Conservation (phyloP, 345 rosid species). For the Lepidium sativum region DNA sequence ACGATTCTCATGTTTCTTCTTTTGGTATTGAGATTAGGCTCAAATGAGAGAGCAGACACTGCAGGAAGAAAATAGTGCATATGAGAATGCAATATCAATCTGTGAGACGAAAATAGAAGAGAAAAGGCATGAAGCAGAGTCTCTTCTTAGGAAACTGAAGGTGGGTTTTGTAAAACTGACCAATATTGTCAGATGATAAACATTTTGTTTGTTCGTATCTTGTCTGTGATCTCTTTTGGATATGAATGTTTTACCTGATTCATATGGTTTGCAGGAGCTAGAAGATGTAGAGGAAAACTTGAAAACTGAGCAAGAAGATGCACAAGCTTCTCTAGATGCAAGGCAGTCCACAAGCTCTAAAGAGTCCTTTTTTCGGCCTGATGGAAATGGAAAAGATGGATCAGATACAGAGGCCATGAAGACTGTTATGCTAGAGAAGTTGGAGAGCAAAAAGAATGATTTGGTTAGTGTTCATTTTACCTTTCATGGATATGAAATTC, state of each 20-base stretch:
- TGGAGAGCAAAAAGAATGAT: constrained; percentile 69
- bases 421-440: constrained; percentile 41
- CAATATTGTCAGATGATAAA: no score
- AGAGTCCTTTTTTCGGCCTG: constrained; percentile 26
- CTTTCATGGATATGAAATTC: background rate
- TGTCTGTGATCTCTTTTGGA: background rate
- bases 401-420: constrained; percentile 36
- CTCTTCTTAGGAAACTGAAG: no score
- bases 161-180: no score
- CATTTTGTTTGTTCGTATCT: no score
- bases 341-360: constrained; percentile 25
- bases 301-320: constrained; percentile 45
- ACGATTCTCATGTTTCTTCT: background rate
- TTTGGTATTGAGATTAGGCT: constrained; percentile 32
- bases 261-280: constrained; percentile 50
- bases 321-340: constrained; percentile 27
- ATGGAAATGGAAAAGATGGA: constrained; percentile 30
- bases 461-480: constrained; percentile 38
- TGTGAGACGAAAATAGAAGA: constrained; percentile 67
- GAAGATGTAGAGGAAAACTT: constrained; percentile 45
- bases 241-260: background rate
- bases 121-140: constrained; percentile 52
- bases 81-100: constrained; percentile 68
- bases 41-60: constrained; percentile 75
- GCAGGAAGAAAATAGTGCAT: constrained; percentile 66